Evolutionary conservation across 2,329 filamentous ascomycete genomes (phyloP).

Genomic region (Lasiodiplodia gonubiensis): DNA sequence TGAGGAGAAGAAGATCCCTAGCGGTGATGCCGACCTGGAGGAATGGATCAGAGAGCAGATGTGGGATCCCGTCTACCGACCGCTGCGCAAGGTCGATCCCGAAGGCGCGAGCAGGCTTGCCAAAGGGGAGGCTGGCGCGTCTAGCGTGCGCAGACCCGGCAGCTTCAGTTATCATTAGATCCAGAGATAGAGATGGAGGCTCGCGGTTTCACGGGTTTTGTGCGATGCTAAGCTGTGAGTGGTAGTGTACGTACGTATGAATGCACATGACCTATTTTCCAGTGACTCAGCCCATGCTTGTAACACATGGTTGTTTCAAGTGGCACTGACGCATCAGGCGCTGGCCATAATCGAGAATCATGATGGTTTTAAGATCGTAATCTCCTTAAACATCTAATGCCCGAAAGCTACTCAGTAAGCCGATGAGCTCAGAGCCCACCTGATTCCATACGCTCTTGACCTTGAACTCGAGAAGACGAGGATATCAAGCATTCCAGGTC

Average conservation of each 20-base stretch:
- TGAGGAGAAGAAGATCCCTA: slow-evolving; percentile 69
- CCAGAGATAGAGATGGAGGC: background rate
- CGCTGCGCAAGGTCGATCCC: slow-evolving; percentile 62
- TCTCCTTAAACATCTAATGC: background rate
- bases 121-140: slow-evolving; percentile 61
- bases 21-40: slow-evolving; percentile 61
- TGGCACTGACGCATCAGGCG: background rate
- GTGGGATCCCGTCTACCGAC: slow-evolving; percentile 75
- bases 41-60: slow-evolving; percentile 79
- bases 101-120: slow-evolving; percentile 62
- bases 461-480: background rate
- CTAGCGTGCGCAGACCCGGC: slow-evolving; percentile 39
- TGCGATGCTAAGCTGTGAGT: background rate
- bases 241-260: background rate
- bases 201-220: too few relatives aligned
- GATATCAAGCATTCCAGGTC: slow-evolving; percentile 15
- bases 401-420: background rate
- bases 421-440: background rate
- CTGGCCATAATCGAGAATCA: background rate
- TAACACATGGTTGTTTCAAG: background rate
- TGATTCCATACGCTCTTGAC: background rate
- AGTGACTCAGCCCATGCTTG: background rate
- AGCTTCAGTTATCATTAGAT: slow-evolving; percentile 9
- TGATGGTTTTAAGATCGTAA: background rate
- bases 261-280: background rate